These are phyloP conservation scores for Telopea speciosissima DNA, from an alignment of 177 flowering plant genomes.

Conservation along the genomic window DNA sequence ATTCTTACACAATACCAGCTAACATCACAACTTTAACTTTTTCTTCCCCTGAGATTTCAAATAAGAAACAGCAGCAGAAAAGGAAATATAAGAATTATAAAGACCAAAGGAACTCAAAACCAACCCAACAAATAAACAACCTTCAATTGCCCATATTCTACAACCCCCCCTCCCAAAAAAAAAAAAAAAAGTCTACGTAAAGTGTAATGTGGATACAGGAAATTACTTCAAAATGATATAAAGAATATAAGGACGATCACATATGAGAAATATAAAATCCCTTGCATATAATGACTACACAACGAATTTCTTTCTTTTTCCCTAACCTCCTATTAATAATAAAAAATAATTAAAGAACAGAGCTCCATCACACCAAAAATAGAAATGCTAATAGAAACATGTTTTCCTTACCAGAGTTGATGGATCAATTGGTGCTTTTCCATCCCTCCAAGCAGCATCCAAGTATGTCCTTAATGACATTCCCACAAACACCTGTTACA, in stretches of 20 bases:
- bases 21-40: background rate
- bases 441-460: conserved; percentile 99
- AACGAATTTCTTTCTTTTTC: background rate
- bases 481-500: conserved; percentile 85
- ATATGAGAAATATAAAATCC: background rate
- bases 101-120: background rate
- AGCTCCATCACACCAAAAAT: background rate
- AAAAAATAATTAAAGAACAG: background rate
- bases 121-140: background rate
- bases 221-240: too few relatives aligned
- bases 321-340: background rate
- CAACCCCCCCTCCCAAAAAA: too few relatives aligned
- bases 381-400: background rate
- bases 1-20: background rate
- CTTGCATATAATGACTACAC: background rate
- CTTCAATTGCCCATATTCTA: background rate
- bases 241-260: background rate
- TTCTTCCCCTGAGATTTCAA: background rate
- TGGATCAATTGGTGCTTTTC: conserved; percentile 96
- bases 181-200: too few relatives aligned
- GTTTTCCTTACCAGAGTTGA: conserved; percentile 67
- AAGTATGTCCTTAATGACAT: conserved; percentile 96
- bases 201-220: too few relatives aligned
- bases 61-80: background rate
- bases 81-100: background rate